A percentile compares a stretch with the other conserved stretches of the same genome.
These are phyloP conservation scores for Coprinellus micaceus DNA, from an alignment of 768 basidiomycete genomes.

Conservation along the genomic window DNA sequence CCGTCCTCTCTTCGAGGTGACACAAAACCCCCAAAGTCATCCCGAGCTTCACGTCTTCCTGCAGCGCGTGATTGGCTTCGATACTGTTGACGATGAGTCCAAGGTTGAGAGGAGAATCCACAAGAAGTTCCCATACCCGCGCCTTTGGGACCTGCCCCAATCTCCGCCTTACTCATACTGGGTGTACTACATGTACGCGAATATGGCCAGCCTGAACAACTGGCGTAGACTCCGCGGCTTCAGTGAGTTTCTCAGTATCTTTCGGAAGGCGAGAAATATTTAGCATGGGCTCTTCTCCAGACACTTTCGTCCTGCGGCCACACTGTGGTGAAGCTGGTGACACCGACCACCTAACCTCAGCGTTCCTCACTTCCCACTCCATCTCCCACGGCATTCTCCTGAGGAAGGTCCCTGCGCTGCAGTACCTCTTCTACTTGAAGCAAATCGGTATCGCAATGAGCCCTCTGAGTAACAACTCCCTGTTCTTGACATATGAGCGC, in stretches of 20 bases:
- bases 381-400: conserved; percentile 99
- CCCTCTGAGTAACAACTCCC: conserved; percentile 94
- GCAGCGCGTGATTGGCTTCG: conserved; percentile 93
- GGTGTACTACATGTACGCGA: conserved; percentile 98
- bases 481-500: conserved; percentile 94
- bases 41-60: conserved; percentile 95
- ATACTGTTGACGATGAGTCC: conserved; percentile 98
- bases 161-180: conserved; percentile 96
- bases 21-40: conserved; percentile 82
- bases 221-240: conserved; percentile 88
- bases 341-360: conserved; percentile 93
- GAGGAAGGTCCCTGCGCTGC: conserved; percentile 94
- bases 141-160: conserved; percentile 82
- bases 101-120: conserved; percentile 89
- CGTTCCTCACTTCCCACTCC: conserved; percentile 94
- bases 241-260: conserved; percentile 61
- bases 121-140: conserved; percentile 90
- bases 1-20: conserved; percentile 92
- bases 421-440: conserved; percentile 96
- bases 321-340: conserved; percentile 98
- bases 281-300: no score
- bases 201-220: conserved; percentile 91
- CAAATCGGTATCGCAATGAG: conserved; percentile 99
- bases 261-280: no score
- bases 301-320: conserved; percentile 94